Conservation (phyloP, 2,329 filamentous ascomycete genomes). For the Venturiaceae sp. region DNA sequence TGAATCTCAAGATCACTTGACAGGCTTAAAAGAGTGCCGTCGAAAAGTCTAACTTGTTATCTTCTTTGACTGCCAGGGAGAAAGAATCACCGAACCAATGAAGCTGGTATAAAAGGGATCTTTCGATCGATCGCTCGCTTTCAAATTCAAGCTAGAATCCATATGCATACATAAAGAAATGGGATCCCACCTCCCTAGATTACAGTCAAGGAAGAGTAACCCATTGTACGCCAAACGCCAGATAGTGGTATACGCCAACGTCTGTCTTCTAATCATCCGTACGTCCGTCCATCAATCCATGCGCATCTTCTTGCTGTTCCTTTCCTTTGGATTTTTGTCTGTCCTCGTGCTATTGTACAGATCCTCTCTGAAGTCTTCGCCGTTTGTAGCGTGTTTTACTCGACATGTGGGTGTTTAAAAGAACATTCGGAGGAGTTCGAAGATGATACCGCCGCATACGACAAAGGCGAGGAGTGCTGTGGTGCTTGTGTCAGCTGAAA, state of each 20-base stretch:
- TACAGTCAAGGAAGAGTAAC: not conserved
- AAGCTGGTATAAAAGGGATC: too few relatives aligned
- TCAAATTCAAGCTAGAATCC: too few relatives aligned
- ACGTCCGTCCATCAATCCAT: not conserved
- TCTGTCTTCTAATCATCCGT: not conserved
- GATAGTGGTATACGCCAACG: not conserved
- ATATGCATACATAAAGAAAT: too few relatives aligned
- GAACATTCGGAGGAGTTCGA: constrained; percentile 44
- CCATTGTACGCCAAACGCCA: not conserved
- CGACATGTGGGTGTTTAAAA: constrained; percentile 16
- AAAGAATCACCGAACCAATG: too few relatives aligned
- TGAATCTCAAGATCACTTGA: too few relatives aligned
- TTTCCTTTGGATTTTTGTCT: too few relatives aligned
- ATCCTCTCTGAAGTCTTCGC: not conserved
- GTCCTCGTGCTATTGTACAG: not conserved
- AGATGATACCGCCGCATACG: constrained; percentile 49
- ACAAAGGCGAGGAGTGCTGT: constrained; percentile 53
- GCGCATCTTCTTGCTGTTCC: not conserved
- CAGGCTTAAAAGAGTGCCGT: too few relatives aligned
- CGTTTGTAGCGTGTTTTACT: not conserved
- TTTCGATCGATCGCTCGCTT: too few relatives aligned
- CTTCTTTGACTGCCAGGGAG: too few relatives aligned
- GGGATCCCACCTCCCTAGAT: too few relatives aligned
- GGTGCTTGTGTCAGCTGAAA: not conserved
- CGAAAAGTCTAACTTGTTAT: too few relatives aligned